Evolutionary conservation across 2,329 filamentous ascomycete genomes (phyloP).

Genomic region (Immersiporthe knoxdaviesiana): DNA sequence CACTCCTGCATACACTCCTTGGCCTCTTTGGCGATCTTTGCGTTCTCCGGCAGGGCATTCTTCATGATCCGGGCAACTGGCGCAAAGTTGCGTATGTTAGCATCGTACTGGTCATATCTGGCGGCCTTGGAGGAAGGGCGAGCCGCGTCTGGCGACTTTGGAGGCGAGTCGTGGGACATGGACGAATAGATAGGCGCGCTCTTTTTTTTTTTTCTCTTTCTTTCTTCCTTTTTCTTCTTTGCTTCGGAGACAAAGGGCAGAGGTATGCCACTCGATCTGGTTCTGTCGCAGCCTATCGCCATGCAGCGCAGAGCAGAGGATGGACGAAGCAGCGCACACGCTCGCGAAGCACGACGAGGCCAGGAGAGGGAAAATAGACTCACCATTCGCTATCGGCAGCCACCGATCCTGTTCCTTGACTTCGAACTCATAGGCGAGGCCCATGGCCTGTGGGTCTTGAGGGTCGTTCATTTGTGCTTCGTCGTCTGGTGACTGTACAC

Average conservation of each 20-base stretch:
- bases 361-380: slow-evolving; percentile 55
- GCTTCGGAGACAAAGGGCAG: slow-evolving; percentile 46
- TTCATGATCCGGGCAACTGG: slow-evolving; percentile 99
- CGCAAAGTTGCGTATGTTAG: slow-evolving; percentile 93
- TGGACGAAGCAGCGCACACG: slow-evolving; percentile 36
- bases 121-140: slow-evolving; percentile 46
- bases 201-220: slow-evolving; percentile 34
- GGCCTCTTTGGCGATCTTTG: slow-evolving; percentile 98
- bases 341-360: slow-evolving; percentile 42
- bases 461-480: slow-evolving; percentile 91
- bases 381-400: slow-evolving; percentile 99
- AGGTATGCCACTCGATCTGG: slow-evolving; percentile 51
- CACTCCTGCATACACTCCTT: slow-evolving; percentile 99
- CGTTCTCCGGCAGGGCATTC: slow-evolving; percentile 93
- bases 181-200: slow-evolving; percentile 41
- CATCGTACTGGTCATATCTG: slow-evolving; percentile 66
- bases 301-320: slow-evolving; percentile 38
- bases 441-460: slow-evolving; percentile 76
- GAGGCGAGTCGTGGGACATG: slow-evolving; percentile 64
- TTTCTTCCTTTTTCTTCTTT: slow-evolving; percentile 41
- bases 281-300: slow-evolving; percentile 33
- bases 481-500: slow-evolving; percentile 90
- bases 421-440: slow-evolving; percentile 88
- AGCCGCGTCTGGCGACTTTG: slow-evolving; percentile 53
- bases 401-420: slow-evolving; percentile 99